Percentiles rank a stretch among this genome's conserved stretches.
These are phyloP conservation scores for Apophysomyces trapeziformis DNA, from an alignment of 371 early-diverging fungal species.

Conservation along the genomic window DNA sequence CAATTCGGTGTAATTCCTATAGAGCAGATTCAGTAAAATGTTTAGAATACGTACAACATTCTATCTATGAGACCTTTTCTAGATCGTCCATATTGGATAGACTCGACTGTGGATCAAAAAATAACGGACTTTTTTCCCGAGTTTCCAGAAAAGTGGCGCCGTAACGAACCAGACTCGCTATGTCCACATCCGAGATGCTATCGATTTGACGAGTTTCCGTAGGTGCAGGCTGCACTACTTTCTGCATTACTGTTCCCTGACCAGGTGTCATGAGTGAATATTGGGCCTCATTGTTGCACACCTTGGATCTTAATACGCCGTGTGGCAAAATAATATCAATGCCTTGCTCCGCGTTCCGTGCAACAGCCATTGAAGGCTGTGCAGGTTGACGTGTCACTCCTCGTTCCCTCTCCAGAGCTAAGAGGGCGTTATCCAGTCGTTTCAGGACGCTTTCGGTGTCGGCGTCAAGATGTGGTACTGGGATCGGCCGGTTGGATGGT, in stretches of 20 bases:
- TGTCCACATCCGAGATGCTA: slow-evolving; percentile 19
- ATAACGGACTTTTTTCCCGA: slow-evolving; percentile 13
- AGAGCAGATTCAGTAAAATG: not conserved
- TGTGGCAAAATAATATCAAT: slow-evolving; percentile 41
- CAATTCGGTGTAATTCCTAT: slow-evolving; percentile 47
- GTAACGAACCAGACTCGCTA: slow-evolving; percentile 18
- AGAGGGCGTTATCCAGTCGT: slow-evolving; percentile 19
- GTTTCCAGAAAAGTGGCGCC: slow-evolving; percentile 20
- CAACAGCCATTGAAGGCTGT: slow-evolving; percentile 19
- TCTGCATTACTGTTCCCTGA: slow-evolving; percentile 8
- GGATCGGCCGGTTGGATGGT: slow-evolving; percentile 12
- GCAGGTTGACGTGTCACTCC: not conserved
- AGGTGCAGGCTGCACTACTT: slow-evolving; percentile 1
- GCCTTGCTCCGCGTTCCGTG: slow-evolving; percentile 30
- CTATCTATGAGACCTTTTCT: slow-evolving; percentile 27
- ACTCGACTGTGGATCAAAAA: slow-evolving; percentile 8
- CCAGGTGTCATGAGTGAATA: slow-evolving; percentile 27
- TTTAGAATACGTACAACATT: not conserved
- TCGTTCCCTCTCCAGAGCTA: slow-evolving; percentile 8
- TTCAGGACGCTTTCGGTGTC: slow-evolving; percentile 18
- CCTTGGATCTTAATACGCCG: slow-evolving; percentile 35
- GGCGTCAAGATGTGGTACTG: slow-evolving; percentile 12
- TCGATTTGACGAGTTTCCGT: not conserved
- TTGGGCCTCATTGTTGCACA: slow-evolving; percentile 31
- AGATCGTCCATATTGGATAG: slow-evolving; percentile 47